These are phyloP conservation scores for Phytophthora aleatoria DNA, from an alignment of 352 stramenopile species.

Conservation along the genomic window DNA sequence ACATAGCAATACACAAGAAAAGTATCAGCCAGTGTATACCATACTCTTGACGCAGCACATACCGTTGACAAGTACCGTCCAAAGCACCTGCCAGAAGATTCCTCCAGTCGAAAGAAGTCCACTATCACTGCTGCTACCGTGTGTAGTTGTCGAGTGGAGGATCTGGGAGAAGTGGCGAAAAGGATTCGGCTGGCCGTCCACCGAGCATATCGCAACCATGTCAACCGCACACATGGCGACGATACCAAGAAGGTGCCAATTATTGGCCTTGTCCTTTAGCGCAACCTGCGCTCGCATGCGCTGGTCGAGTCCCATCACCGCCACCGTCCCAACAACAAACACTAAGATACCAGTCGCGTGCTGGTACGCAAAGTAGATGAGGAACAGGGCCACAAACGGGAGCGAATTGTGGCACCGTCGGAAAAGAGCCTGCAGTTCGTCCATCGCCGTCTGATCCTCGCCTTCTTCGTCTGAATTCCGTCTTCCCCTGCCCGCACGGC, in stretches of 20 bases:
- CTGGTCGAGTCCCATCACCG: constrained; percentile 77
- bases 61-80: constrained; percentile 82
- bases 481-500: constrained; percentile 9
- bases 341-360: constrained; percentile 73
- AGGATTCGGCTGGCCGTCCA: constrained; percentile 70
- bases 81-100: constrained; percentile 71
- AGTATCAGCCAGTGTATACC: background rate
- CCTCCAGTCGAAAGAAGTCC: constrained; percentile 19
- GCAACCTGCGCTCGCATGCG: constrained; percentile 68
- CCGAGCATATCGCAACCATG: constrained; percentile 59
- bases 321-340: constrained; percentile 65
- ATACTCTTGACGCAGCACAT: constrained; percentile 4
- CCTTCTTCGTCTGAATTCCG: constrained; percentile 35
- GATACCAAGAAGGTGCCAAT: constrained; percentile 54
- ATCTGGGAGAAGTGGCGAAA: constrained; percentile 52
- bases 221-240: constrained; percentile 61
- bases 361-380: constrained; percentile 83
- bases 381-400: constrained; percentile 71
- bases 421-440: constrained; percentile 69
- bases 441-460: constrained; percentile 57
- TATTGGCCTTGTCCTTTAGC: constrained; percentile 76
- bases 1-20: too few species aligned
- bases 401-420: constrained; percentile 75
- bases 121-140: constrained; percentile 28
- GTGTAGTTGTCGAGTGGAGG: constrained; percentile 31